A percentile compares a stretch with the other conserved stretches of the same genome.
Conservation (phyloP, 495 filamentous ascomycete genomes). For the Parachaetomium inaequale region DNA sequence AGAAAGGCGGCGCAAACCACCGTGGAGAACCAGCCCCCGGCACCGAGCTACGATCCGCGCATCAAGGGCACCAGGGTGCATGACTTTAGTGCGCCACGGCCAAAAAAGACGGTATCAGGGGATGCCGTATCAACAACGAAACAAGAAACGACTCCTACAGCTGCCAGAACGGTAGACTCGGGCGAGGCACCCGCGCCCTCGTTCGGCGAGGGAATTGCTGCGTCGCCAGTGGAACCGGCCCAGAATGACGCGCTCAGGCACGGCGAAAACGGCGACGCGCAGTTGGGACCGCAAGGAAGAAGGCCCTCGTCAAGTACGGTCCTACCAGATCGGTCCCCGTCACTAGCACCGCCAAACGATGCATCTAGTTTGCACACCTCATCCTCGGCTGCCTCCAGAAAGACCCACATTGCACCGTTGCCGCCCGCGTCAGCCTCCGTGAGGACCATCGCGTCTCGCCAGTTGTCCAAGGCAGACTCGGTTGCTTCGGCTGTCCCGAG, state of each 20-base stretch:
- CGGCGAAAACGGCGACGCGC: background rate
- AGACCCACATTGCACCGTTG: conserved; percentile 22
- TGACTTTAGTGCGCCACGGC: conserved; percentile 82
- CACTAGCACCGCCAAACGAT: conserved; percentile 41
- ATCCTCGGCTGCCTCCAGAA: conserved; percentile 34
- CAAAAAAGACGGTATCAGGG: conserved; percentile 48
- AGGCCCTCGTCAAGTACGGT: background rate
- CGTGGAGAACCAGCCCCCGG: conserved; percentile 43
- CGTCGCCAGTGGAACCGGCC: background rate
- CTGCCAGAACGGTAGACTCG: background rate
- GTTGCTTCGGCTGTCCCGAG: conserved; percentile 56
- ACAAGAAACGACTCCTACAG: background rate
- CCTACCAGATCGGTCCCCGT: conserved; percentile 20
- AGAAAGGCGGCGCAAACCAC: conserved; percentile 44
- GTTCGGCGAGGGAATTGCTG: background rate
- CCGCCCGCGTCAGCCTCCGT: conserved; percentile 24
- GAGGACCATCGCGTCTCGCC: conserved; percentile 31
- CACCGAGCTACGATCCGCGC: conserved; percentile 65
- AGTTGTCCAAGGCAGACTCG: conserved; percentile 34
- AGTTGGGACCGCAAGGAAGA: background rate
- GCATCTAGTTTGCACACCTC: conserved; percentile 26
- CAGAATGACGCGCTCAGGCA: too few species aligned
- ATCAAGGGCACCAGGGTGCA: conserved; percentile 83
- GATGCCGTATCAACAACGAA: background rate
- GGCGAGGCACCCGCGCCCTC: background rate